Evolutionary conservation across 1,284 basidiomycete species (phyloP), one percentile per base, ranked within the genome.

Genomic region (Austroboletus novae-zelandiae): DNA sequence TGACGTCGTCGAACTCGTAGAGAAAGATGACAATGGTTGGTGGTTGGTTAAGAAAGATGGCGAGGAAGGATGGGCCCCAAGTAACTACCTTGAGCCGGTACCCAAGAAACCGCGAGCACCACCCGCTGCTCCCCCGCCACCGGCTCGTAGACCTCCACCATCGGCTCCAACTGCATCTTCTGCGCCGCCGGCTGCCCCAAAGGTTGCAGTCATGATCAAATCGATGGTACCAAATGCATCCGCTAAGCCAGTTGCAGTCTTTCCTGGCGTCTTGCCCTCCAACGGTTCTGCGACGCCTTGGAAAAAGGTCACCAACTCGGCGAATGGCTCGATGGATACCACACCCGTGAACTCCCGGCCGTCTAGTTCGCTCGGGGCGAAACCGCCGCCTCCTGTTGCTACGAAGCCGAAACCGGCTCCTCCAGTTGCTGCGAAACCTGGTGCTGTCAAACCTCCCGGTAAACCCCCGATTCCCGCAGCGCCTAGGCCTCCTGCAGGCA

Each of bases 1-100:
- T 61, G 96, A 98, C 53, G 55, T 91, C 4, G 90, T 98, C 2
- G 94, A 98, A 69, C 77, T 99, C 13, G 77, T 95, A 47, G 88
- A 97, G 74, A 94, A 98, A 74, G 94, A 97, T 57, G 83, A 92
- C 53, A 94, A 94, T 62, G 94, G 89, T 57, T 99, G 96, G 96
- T 98, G 96, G 94, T 78, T 98, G 40, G 88, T 98, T 45, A 92
- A 89, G 76, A 95, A 92, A 72, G 80, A 79, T 50, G 82, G 80
- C 1, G 71, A 75, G 20, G 94, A 98, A 68, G 96, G 94, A 14
- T 99, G 95, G 95, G 91, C 94, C 15, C 96, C 96, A 2, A 87
- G 88, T 57, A 97, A 98, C 69, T 98, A 98, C 65, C 82, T 95
- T 25, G 91, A 95, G 65, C 77, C 88, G 40, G 80, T 87, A 4